Percentiles rank a stretch among this genome's conserved stretches.
phyloP scores from a whole-genome alignment of 176 grass and related monocot genomes.

The Avena sativa region DNA sequence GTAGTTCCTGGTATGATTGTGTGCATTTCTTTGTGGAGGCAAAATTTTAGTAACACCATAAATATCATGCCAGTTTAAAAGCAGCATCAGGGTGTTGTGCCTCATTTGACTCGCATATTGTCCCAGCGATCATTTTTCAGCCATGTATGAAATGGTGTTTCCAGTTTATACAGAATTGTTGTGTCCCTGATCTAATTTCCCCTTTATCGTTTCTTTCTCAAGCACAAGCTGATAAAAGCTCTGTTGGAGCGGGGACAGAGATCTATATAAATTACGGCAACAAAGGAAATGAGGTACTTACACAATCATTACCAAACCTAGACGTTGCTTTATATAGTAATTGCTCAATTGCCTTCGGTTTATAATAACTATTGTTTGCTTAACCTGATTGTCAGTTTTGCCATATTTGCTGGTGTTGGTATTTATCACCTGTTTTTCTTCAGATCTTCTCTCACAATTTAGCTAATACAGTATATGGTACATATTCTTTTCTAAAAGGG shows the following conservation, averaged over 20 bases:
- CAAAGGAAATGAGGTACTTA: constrained; percentile 95
- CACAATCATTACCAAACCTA: constrained; percentile 13
- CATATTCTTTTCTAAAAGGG: constrained; percentile 9
- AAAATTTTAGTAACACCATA: neutral
- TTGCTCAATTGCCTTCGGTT: neutral
- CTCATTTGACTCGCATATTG: neutral
- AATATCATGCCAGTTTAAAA: neutral
- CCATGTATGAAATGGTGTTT: neutral
- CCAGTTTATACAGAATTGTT: neutral
- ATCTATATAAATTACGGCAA: constrained; percentile 94
- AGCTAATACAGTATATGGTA: neutral
- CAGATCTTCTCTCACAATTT: neutral
- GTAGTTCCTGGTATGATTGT: neutral
- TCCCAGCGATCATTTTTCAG: neutral
- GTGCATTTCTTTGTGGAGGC: constrained; percentile 26
- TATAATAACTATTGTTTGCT: neutral
- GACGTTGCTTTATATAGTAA: neutral
- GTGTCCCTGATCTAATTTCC: neutral
- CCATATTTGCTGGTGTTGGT: neutral
- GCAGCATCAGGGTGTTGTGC: neutral
- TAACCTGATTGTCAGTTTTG: neutral
- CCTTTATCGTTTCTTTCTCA: constrained; percentile 24
- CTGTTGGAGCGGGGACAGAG: constrained; percentile 66
- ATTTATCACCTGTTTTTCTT: neutral
- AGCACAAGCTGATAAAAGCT: constrained; percentile 72